Evolutionary conservation across 768 basidiomycete genomes (phyloP).

Genomic region (Asterophora lycoperdoides): DNA sequence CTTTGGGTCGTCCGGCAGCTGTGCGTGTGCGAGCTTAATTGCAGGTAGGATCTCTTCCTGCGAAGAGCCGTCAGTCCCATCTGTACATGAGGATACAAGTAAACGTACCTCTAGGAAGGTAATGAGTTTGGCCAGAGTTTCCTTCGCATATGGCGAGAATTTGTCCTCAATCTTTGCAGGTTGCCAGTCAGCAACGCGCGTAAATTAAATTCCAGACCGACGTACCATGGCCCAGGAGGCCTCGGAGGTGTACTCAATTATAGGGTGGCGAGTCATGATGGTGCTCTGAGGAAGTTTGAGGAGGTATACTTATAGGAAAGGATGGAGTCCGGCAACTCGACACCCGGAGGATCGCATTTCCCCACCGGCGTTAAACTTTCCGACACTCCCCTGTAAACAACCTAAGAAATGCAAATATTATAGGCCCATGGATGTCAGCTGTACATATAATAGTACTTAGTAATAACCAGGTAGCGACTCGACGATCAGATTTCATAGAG

Average conservation of each 20-base stretch:
- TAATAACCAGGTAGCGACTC: not conserved
- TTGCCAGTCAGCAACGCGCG: not conserved
- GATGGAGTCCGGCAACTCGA: conserved; percentile 9
- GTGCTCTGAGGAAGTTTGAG: conserved; percentile 2
- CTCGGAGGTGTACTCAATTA: conserved; percentile 74
- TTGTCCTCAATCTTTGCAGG: conserved; percentile 75
- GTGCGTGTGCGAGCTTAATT: conserved; percentile 68
- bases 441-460: conserved; percentile 5
- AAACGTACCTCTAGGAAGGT: conserved; percentile 72
- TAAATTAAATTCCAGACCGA: conserved; percentile 5
- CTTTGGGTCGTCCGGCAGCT: conserved; percentile 70
- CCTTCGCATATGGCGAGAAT: conserved; percentile 87
- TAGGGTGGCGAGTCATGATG: conserved; percentile 62
- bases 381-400: not conserved
- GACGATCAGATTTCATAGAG: conserved; percentile 6
- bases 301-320: not conserved
- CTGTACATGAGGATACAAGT: not conserved
- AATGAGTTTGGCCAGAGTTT: conserved; percentile 79
- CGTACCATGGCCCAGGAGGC: conserved; percentile 85
- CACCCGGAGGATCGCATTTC: conserved; percentile 5
- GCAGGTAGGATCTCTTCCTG: conserved; percentile 90
- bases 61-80: not conserved
- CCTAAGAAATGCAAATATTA: not conserved
- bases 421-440: not conserved
- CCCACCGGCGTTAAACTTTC: not conserved